These are phyloP conservation scores for Trichoderma asperellum DNA, from an alignment of 2,329 filamentous ascomycete genomes.

Conservation along the genomic window DNA sequence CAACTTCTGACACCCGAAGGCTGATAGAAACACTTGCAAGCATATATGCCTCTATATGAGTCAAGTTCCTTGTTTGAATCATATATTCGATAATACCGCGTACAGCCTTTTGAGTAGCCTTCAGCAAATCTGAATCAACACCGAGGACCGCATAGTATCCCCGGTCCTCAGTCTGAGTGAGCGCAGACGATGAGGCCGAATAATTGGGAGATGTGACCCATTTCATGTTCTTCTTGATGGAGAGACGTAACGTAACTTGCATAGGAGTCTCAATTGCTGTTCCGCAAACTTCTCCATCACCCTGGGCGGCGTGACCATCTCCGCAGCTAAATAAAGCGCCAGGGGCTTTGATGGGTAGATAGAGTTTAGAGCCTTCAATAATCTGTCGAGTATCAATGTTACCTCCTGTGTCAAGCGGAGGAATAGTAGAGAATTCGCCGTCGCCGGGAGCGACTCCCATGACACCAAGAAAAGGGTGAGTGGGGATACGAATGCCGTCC, in stretches of 20 bases:
- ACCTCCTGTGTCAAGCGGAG: constrained; percentile 11
- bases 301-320: constrained; percentile 17
- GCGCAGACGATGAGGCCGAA: neutral
- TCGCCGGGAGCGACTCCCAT: constrained; percentile 13
- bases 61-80: constrained; percentile 3
- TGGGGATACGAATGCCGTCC: constrained; percentile 17
- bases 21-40: constrained; percentile 13
- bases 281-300: constrained; percentile 18
- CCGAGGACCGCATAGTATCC: constrained; percentile 21
- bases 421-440: constrained; percentile 19
- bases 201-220: constrained; percentile 20
- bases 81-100: constrained; percentile 11
- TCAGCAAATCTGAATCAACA: constrained; percentile 4
- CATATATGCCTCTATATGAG: constrained; percentile 9
- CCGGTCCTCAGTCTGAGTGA: neutral
- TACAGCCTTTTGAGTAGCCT: constrained; percentile 11
- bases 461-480: constrained; percentile 15
- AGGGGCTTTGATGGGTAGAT: neutral
- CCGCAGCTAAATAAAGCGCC: constrained; percentile 16
- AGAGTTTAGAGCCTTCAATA: neutral
- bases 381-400: constrained; percentile 20
- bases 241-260: constrained; percentile 11
- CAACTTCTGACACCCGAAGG: constrained; percentile 12
- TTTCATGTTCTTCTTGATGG: constrained; percentile 1
- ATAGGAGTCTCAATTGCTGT: constrained; percentile 23